Conservation (phyloP, 1,139 yeast species). For the Debaryomyces coudertii region DNA sequence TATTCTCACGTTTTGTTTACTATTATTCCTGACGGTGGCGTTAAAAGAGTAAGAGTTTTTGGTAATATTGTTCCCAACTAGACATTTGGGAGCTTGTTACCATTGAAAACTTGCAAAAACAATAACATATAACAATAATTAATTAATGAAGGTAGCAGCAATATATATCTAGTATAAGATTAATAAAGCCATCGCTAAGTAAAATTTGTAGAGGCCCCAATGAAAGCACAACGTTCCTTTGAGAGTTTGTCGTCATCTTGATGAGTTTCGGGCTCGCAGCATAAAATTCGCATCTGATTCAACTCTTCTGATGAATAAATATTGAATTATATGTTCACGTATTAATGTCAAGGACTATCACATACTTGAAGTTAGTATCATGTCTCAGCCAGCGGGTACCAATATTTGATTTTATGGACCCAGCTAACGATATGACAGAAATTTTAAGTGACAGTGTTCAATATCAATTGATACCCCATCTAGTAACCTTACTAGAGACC, state of each 20-base stretch:
- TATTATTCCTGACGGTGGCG: slow-evolving; percentile 95
- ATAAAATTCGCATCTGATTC: slow-evolving; percentile 1
- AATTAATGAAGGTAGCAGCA: neutral
- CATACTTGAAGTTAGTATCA: slow-evolving; percentile 8
- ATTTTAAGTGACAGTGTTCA: slow-evolving; percentile 19
- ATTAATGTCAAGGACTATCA: slow-evolving; percentile 1
- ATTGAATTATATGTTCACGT: neutral
- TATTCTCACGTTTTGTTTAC: slow-evolving; percentile 75
- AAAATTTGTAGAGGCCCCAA: neutral
- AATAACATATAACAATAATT: neutral
- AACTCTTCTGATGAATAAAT: neutral
- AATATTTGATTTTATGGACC: slow-evolving; percentile 17
- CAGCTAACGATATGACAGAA: slow-evolving; percentile 9
- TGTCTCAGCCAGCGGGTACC: slow-evolving; percentile 24
- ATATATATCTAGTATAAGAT: neutral
- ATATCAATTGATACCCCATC: slow-evolving; percentile 18
- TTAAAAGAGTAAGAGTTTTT: slow-evolving; percentile 81
- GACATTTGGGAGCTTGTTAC: neutral
- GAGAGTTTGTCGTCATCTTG: neutral
- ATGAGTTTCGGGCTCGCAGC: neutral
- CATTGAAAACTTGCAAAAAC: neutral
- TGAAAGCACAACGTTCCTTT: neutral
- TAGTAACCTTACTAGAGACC: slow-evolving; percentile 22
- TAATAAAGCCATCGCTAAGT: neutral
- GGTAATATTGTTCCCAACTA: slow-evolving; percentile 50